These are phyloP conservation scores for Goffeauzyma gilvescens DNA, from an alignment of 768 basidiomycete species.

Conservation along the genomic window DNA sequence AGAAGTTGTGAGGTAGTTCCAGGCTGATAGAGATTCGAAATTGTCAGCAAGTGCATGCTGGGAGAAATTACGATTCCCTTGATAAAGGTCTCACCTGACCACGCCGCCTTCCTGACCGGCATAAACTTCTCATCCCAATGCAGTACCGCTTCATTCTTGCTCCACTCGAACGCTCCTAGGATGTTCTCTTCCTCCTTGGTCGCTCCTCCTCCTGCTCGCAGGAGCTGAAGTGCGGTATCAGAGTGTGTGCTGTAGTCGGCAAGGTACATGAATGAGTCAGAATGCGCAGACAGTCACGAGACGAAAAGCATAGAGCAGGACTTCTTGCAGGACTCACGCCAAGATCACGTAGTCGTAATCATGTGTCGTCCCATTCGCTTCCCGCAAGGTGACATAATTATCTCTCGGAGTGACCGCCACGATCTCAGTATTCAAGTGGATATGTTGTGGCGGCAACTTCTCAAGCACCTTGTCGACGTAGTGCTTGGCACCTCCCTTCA, in stretches of 20 bases:
- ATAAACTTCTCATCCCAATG: slow-evolving; percentile 55
- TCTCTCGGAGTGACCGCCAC: slow-evolving; percentile 33
- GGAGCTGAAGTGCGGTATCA: slow-evolving; percentile 39
- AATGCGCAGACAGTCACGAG: neutral
- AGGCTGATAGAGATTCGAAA: slow-evolving; percentile 30
- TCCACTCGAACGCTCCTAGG: slow-evolving; percentile 47
- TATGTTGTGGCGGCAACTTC: slow-evolving; percentile 38
- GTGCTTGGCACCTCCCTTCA: slow-evolving; percentile 49
- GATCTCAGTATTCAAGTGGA: slow-evolving; percentile 47
- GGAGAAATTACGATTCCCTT: neutral
- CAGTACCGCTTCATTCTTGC: slow-evolving; percentile 46
- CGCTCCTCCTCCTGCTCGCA: slow-evolving; percentile 38
- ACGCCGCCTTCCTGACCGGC: slow-evolving; percentile 44
- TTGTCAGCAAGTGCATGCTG: too few relatives aligned
- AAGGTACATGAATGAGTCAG: neutral
- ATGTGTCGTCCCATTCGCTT: slow-evolving; percentile 36
- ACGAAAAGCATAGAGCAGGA: neutral
- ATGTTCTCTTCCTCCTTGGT: slow-evolving; percentile 41
- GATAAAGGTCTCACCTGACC: slow-evolving; percentile 37
- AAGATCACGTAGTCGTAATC: slow-evolving; percentile 54
- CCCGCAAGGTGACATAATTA: slow-evolving; percentile 36
- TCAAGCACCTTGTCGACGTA: slow-evolving; percentile 49
- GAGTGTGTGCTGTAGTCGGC: slow-evolving; percentile 38
- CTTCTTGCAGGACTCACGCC: slow-evolving; percentile 38
- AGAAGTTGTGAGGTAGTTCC: slow-evolving; percentile 54